Evolutionary conservation across 2,329 filamentous ascomycete genomes (phyloP), one percentile per base, ranked within the genome.

Genomic region (Arthroderma sp.): DNA sequence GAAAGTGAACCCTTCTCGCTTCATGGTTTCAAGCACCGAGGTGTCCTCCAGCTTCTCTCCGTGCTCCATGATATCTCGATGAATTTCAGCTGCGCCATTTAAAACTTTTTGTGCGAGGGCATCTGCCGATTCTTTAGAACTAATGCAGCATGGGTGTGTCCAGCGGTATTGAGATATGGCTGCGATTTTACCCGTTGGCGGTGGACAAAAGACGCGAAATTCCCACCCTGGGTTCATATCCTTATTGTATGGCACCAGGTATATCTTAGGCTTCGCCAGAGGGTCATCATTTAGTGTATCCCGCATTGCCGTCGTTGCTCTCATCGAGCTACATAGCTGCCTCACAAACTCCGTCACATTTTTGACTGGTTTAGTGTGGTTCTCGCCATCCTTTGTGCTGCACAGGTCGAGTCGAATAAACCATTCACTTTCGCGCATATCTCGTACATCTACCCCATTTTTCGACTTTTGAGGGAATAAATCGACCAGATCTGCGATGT

Each of bases 201-300:
- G 65, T 2, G 60, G 55, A 44, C 68, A 71, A 50, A 69, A 70
- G 3, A 67, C 63, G 8, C 68, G 60, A 49, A 68, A 71, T 50
- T 71, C 65, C 1, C 53, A 52, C 5, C 52, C 57, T 0, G 56
- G 55, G 38, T 54, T 50, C 60, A 72, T 70, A n/a, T 50, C 52
- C 4, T 46, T 47, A 39, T 71, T 55, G 53, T 66, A 72, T 0
- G 63, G 64, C 7, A 68, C 50, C 49, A 70, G 64, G 45, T 62
- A 65, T 3, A 70, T 29, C 15, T 61, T 52, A 2, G 65, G 47
- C 11, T 46, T 43, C 11, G 34, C 32, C 15, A 22, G 15, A 8
- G 15, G 27, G 6, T 48, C 40, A 4, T 33, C 37, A 10, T 57
- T 47, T 1, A 60, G 43, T 6, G 52, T 45, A 22, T 62, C 47